These are phyloP conservation scores for Kitagawia praeruptora DNA, from an alignment of 129 eudicot species.

Conservation along the genomic window DNA sequence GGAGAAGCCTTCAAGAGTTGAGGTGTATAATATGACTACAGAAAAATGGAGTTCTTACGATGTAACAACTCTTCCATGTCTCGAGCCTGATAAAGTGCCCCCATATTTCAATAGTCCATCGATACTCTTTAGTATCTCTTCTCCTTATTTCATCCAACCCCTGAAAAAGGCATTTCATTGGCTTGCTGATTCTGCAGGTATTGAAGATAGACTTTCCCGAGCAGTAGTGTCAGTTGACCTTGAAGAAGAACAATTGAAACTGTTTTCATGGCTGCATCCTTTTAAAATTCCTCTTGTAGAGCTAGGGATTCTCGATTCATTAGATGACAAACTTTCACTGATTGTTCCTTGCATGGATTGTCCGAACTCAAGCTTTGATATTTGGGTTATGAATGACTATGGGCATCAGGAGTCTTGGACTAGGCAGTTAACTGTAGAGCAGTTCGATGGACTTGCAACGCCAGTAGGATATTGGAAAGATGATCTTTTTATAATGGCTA, in stretches of 20 bases:
- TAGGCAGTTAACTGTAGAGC: background rate
- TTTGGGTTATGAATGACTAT: background rate
- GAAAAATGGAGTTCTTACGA: background rate
- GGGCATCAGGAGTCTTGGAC: background rate
- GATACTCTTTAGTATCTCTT: background rate
- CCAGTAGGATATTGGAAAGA: conserved; percentile 2
- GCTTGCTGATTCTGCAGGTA: background rate
- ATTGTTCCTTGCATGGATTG: background rate
- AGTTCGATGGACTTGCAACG: background rate
- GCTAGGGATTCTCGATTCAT: background rate
- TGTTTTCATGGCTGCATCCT: background rate
- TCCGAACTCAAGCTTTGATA: background rate
- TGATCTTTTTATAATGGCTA: background rate
- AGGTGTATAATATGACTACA: background rate
- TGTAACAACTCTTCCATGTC: conserved; percentile 4
- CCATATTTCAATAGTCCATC: background rate
- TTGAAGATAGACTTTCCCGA: background rate
- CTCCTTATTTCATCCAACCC: background rate
- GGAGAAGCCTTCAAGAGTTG: background rate
- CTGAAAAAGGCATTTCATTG: background rate
- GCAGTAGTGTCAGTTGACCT: conserved; percentile 2
- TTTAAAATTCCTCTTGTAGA: background rate
- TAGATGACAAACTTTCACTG: background rate
- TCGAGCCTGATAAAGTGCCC: background rate
- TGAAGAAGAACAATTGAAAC: background rate